Conservation (phyloP, 2,329 filamentous ascomycete genomes). For the Exophiala dermatitidis region DNA sequence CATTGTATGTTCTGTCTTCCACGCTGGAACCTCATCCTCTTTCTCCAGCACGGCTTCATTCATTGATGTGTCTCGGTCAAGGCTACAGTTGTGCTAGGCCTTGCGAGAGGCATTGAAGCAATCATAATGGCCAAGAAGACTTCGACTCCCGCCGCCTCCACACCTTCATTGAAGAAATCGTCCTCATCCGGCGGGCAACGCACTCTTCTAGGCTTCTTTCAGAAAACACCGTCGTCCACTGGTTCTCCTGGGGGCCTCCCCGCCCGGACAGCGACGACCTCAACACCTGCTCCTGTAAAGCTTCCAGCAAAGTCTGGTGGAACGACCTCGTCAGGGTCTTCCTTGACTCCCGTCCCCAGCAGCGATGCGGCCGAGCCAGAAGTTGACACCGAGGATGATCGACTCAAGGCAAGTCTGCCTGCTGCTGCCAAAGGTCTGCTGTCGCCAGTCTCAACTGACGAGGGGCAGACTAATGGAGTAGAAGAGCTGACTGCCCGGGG, state of each 20-base stretch:
- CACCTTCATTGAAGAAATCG: slow-evolving; percentile 36
- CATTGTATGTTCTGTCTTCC: too few relatives aligned
- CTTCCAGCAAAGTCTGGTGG: slow-evolving; percentile 43
- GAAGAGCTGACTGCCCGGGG: slow-evolving; percentile 42
- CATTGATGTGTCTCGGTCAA: too few relatives aligned
- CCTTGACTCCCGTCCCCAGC: slow-evolving; percentile 68
- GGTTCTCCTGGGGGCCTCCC: slow-evolving; percentile 12
- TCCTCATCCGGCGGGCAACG: slow-evolving; percentile 52
- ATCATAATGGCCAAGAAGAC: slow-evolving; percentile 35
- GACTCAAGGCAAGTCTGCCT: slow-evolving; percentile 37
- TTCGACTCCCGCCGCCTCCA: slow-evolving; percentile 28
- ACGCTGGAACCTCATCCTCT: too few relatives aligned
- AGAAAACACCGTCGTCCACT: slow-evolving; percentile 43
- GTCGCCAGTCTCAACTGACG: slow-evolving; percentile 41
- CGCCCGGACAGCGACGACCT: slow-evolving; percentile 5
- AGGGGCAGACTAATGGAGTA: slow-evolving; percentile 20
- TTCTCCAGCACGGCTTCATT: too few relatives aligned
- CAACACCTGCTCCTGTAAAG: slow-evolving; percentile 30
- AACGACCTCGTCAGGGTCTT: slow-evolving; percentile 34
- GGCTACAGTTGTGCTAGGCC: neutral
- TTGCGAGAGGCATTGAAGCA: neutral
- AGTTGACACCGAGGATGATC: slow-evolving; percentile 46
- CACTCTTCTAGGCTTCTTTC: slow-evolving; percentile 74
- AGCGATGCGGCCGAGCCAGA: slow-evolving; percentile 67
- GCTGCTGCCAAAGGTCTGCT: slow-evolving; percentile 48